Evolutionary conservation across 139 green algal genomes (phyloP).

Genomic region (Gonium pectorale): DNA sequence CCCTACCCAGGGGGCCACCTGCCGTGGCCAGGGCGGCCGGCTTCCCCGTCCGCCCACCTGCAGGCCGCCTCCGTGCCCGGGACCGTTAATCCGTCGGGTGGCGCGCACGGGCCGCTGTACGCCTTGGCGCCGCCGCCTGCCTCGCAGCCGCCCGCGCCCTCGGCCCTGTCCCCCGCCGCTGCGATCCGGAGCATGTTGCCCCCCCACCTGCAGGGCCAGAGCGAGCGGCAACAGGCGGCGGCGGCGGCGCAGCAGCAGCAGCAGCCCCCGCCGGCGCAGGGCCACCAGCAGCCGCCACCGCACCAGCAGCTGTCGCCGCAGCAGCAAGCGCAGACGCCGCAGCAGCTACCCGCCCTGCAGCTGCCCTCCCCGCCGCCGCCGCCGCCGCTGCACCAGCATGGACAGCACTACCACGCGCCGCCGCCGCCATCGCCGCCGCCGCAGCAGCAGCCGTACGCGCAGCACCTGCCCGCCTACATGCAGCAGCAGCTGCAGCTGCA

Average conservation of each 20-base stretch:
- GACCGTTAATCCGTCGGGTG: too few species aligned
- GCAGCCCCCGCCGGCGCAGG: neutral
- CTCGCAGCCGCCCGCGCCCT: too few species aligned
- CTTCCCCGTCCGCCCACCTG: neutral
- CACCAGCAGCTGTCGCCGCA: neutral
- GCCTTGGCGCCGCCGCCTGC: too few species aligned
- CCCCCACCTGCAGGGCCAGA: too few species aligned
- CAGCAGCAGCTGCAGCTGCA: conserved; percentile 9
- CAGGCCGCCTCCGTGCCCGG: too few species aligned
- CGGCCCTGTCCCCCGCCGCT: too few species aligned
- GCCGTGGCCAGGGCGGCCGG: too few species aligned
- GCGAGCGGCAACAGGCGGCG: neutral
- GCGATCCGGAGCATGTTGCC: too few species aligned
- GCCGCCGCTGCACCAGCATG: neutral
- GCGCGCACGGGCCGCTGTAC: too few species aligned
- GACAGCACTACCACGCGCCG: neutral
- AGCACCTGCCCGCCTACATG: neutral
- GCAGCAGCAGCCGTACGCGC: neutral
- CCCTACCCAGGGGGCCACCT: too few species aligned
- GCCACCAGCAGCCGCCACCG: neutral
- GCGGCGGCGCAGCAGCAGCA: neutral
- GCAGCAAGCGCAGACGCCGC: neutral
- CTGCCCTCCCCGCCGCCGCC: neutral
- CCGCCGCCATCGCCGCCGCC: neutral
- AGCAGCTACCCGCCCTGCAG: neutral